Evolutionary conservation across 352 stramenopile genomes (phyloP).

Genomic region (Phytophthora rubi): DNA sequence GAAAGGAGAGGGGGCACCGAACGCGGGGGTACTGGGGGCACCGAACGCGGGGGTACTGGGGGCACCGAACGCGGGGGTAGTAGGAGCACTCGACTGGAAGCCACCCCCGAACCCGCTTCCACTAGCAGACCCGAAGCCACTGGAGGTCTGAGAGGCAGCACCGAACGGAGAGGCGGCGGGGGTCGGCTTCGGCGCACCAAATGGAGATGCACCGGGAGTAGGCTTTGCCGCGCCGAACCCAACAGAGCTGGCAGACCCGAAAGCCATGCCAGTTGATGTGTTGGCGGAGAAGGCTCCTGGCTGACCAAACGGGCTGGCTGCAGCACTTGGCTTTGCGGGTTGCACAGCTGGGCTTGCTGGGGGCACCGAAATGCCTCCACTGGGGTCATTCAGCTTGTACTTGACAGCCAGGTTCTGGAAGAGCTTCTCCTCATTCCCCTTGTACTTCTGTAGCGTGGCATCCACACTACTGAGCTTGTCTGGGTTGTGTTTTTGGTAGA

Average conservation of each 20-base stretch:
- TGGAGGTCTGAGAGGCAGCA: constrained; percentile 26
- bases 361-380: constrained; percentile 9
- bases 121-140: constrained; percentile 32
- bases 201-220: constrained; percentile 41
- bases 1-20: constrained; percentile 42
- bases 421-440: constrained; percentile 81
- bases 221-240: constrained; percentile 50
- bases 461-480: constrained; percentile 89
- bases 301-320: constrained; percentile 74
- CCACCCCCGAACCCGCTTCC: constrained; percentile 39
- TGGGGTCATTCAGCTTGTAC: constrained; percentile 63
- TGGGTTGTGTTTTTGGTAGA: constrained; percentile 94
- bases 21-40: constrained; percentile 14
- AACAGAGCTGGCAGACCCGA: constrained; percentile 49
- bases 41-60: not conserved
- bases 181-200: constrained; percentile 35
- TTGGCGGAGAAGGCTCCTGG: constrained; percentile 46
- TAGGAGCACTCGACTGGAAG: constrained; percentile 32
- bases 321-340: constrained; percentile 41
- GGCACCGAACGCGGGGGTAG: not conserved
- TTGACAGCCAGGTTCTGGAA: constrained; percentile 76
- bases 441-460: constrained; percentile 90
- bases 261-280: constrained; percentile 30
- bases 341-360: constrained; percentile 50
- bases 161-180: constrained; percentile 56